Evolutionary conservation across 352 stramenopile species (phyloP).

Genomic region (Phytophthora sojae): DNA sequence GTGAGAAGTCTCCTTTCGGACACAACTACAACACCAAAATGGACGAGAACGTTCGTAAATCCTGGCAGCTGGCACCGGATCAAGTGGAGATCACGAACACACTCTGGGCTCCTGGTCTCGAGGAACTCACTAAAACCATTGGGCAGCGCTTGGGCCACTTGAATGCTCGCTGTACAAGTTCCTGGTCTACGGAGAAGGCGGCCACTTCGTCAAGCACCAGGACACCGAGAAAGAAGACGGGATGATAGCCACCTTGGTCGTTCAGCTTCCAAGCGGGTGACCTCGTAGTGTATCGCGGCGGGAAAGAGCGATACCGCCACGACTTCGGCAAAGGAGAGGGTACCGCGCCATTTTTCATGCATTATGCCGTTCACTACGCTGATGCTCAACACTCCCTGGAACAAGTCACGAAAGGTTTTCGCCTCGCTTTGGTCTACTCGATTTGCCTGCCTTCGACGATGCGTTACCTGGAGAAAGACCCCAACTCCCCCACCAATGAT

Average conservation of each 20-base stretch:
- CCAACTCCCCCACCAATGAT: not conserved
- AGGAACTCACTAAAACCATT: conserved; percentile 4
- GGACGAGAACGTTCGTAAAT: conserved; percentile 20
- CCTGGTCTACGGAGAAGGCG: conserved; percentile 50
- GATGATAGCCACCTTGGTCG: conserved; percentile 62
- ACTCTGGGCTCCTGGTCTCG: conserved; percentile 5
- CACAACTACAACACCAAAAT: conserved; percentile 14
- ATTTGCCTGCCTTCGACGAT: conserved; percentile 16
- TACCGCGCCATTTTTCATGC: conserved; percentile 8
- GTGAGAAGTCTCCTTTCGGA: conserved; percentile 26
- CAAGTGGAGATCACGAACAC: conserved; percentile 16
- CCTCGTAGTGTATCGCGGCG: conserved; percentile 23
- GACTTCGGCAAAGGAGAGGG: conserved; percentile 28
- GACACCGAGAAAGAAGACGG: conserved; percentile 65
- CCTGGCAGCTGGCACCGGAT: conserved; percentile 18
- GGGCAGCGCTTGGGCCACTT: conserved; percentile 5
- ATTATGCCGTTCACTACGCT: conserved; percentile 37
- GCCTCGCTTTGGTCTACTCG: conserved; percentile 28
- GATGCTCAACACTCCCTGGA: conserved; percentile 30
- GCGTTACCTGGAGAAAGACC: not conserved
- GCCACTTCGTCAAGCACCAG: conserved; percentile 50
- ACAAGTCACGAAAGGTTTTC: conserved; percentile 21
- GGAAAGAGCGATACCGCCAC: conserved; percentile 13
- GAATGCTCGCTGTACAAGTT: conserved; percentile 52
- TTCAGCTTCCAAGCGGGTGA: conserved; percentile 43